Conservation (phyloP, 768 basidiomycete genomes). For the Kwoniella sp. region DNA sequence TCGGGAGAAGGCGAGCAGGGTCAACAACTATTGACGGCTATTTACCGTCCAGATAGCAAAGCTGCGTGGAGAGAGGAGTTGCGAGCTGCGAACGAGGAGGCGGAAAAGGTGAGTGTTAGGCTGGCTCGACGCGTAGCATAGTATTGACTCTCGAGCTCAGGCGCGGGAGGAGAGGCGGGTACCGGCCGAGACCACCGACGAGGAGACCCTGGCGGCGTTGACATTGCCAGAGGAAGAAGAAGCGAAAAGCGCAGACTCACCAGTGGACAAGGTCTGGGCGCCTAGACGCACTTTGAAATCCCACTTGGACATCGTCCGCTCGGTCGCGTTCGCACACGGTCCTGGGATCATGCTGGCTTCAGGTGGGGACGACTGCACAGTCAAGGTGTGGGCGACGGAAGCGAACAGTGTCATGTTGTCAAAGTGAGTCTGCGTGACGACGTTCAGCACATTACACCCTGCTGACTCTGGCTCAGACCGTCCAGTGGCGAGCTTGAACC, state of each 20-base stretch:
- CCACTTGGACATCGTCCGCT: slow-evolving; percentile 91
- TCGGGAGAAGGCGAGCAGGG: slow-evolving; percentile 50
- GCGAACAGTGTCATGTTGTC: slow-evolving; percentile 67
- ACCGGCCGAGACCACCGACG: slow-evolving; percentile 30
- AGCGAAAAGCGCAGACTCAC: slow-evolving; percentile 56
- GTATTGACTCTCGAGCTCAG: too few relatives aligned
- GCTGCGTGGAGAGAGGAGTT: slow-evolving; percentile 75
- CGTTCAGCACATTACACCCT: background rate
- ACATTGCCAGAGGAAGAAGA: slow-evolving; percentile 63
- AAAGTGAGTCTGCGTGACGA: slow-evolving; percentile 59
- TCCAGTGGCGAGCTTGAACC: slow-evolving; percentile 71
- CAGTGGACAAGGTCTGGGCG: slow-evolving; percentile 65
- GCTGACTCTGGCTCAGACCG: slow-evolving; percentile 6
- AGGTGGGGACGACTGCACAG: slow-evolving; percentile 89
- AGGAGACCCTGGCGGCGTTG: slow-evolving; percentile 53
- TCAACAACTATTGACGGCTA: slow-evolving; percentile 57
- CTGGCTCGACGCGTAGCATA: background rate
- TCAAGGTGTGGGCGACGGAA: slow-evolving; percentile 94
- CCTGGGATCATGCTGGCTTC: slow-evolving; percentile 83
- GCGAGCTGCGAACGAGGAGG: slow-evolving; percentile 47
- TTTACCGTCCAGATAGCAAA: slow-evolving; percentile 80
- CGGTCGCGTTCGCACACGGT: slow-evolving; percentile 70
- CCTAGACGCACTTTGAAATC: slow-evolving; percentile 80
- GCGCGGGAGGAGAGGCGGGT: slow-evolving; percentile 8
- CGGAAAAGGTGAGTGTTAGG: slow-evolving; percentile 32